Conservation (phyloP, 169 alveolate species). For the Perkinsus marinus region DNA sequence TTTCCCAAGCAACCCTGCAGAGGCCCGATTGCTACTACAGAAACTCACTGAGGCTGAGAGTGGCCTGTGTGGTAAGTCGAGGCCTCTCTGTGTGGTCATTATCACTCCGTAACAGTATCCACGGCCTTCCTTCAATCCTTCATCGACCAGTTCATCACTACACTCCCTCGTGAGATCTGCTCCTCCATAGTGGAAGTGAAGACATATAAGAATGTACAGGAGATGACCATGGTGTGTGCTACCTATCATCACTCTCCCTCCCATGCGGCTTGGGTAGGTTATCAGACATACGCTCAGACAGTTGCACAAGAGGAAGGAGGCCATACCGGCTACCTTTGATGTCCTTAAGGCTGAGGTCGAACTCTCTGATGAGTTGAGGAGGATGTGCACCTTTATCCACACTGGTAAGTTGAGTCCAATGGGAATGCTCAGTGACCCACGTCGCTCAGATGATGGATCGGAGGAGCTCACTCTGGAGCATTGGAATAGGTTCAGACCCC, state of each 20-base stretch:
- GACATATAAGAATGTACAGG: background rate
- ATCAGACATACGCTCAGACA: background rate
- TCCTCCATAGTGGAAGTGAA: background rate
- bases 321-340: background rate
- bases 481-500: background rate
- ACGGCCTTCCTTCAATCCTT: background rate
- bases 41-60: background rate
- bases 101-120: no score
- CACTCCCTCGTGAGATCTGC: background rate
- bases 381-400: background rate
- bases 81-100: no score
- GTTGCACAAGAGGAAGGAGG: background rate
- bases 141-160: background rate
- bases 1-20: background rate
- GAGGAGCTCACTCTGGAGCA: background rate
- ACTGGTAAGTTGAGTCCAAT: background rate
- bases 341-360: background rate
- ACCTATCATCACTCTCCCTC: background rate
- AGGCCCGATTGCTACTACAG: background rate
- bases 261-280: background rate
- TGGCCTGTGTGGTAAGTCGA: background rate
- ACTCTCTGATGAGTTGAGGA: background rate
- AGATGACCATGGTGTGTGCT: background rate
- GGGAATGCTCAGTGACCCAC: background rate
- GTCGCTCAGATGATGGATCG: background rate